Evolutionary conservation across 306 rosid genomes (phyloP).

Genomic region (Hippophae gyantsensis): DNA sequence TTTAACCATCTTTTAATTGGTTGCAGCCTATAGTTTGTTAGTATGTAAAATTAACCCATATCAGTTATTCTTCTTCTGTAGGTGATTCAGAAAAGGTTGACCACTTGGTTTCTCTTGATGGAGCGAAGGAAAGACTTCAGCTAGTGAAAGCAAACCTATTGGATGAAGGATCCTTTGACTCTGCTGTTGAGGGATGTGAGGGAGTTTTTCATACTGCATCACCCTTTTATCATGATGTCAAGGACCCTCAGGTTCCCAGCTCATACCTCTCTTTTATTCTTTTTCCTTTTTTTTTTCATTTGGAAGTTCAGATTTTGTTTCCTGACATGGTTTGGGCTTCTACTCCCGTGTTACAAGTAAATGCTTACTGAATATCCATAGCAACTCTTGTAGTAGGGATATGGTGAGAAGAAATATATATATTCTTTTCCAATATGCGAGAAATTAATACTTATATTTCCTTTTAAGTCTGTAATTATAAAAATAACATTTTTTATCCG

Average conservation of each 20-base stretch:
- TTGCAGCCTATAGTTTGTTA: too few relatives aligned
- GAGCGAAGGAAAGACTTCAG: conserved; percentile 41
- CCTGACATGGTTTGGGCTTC: neutral
- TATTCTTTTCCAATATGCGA: too few relatives aligned
- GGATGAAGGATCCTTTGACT: conserved; percentile 39
- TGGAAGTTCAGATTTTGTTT: neutral
- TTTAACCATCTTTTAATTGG: too few relatives aligned
- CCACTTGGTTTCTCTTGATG: conserved; percentile 32
- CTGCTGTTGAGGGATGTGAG: conserved; percentile 26
- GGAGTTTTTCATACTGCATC: conserved; percentile 51
- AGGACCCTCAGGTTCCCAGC: conserved; percentile 33
- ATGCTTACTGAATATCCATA: too few relatives aligned
- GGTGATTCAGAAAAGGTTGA: conserved; percentile 31
- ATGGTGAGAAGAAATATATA: too few relatives aligned
- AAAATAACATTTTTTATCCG: too few relatives aligned
- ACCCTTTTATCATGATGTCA: neutral
- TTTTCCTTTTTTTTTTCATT: too few relatives aligned
- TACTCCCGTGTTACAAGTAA: too few relatives aligned
- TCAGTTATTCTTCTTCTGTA: neutral
- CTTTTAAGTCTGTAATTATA: too few relatives aligned
- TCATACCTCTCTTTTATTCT: neutral
- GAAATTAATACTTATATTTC: too few relatives aligned
- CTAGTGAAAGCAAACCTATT: conserved; percentile 33
- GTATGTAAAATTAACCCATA: too few relatives aligned
- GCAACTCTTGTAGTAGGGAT: too few relatives aligned